Base-by-base conservation (phyloP, 371 early-diverging fungal species). In the Nematocida minor region DNA sequence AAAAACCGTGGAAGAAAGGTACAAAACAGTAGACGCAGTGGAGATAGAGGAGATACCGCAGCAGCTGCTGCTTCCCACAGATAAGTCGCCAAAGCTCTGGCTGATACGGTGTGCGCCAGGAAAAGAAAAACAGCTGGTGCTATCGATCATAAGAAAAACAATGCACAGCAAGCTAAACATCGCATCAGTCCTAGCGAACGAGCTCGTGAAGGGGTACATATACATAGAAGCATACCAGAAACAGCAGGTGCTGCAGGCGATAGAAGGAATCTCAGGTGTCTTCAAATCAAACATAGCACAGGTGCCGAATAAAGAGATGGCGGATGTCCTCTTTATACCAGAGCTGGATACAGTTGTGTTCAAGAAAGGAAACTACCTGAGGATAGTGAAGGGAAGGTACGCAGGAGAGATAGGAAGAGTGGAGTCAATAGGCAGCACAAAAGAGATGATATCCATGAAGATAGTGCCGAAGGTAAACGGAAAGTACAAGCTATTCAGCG, bases 301-400 rank as follows among this genome's bases (percentile, higher is more conserved):
- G 41, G 94, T 97, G 29, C 95, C 94, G 3, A 88, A 93, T 64
- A 88, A 90, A 49, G 95, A 97, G 79, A 96, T 96, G 96, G 89
- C 91, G 3, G 92, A 93, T 66, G 92, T 91, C 16, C 88, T 97
- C 6, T 64, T 71, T 87, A 88, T 57, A 88, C 93, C 74, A 87
- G 89, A 83, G 54, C 89, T 90, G 6, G 79, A 79, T 31, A 55
- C 69, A 20, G 68, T 79, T 4, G 18, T 70, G 4, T 84, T 93
- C 51, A 89, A 90, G 42, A 85, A 88, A 18, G 91, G 91, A 36
- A 87, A 90, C 9, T 96, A 94, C 93, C 94, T 91, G 18, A 88
- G 96, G 62, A 87, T 96, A 64, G 91, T 90, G 78, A 90, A 92
- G 79, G 98, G 98, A 48, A 94, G 90, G 79, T 96, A 95, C 82